Percentiles rank a stretch among this genome's conserved stretches.
phyloP scores from a whole-genome alignment of 148 eudicot species.

The Simmondsia chinensis region DNA sequence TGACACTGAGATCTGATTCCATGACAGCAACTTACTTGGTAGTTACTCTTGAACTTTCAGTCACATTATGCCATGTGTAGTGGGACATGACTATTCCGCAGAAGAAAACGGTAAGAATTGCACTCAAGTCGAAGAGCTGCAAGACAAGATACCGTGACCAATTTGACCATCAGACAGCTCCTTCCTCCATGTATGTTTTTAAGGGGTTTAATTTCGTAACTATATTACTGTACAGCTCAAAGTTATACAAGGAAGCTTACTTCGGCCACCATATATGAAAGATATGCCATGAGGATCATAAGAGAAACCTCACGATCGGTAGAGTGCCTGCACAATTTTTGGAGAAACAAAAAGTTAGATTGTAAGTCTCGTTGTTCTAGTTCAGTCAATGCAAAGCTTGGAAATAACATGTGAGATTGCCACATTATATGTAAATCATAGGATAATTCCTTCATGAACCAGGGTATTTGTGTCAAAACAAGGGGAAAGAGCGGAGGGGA shows the following conservation, averaged over 20 bases:
- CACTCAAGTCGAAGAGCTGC: slow-evolving; percentile 66
- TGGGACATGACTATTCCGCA: slow-evolving; percentile 92
- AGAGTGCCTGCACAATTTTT: slow-evolving; percentile 46
- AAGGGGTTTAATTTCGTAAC: too few species aligned
- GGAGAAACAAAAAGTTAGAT: background rate
- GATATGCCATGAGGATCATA: slow-evolving; percentile 82
- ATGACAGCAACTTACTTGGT: slow-evolving; percentile 42
- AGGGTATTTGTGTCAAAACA: too few species aligned
- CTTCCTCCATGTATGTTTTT: background rate
- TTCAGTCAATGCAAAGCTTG: too few species aligned
- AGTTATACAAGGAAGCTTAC: slow-evolving; percentile 41
- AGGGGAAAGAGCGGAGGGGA: too few species aligned
- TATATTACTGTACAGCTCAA: too few species aligned
- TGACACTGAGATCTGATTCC: too few species aligned
- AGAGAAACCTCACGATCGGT: slow-evolving; percentile 88
- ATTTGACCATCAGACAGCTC: background rate
- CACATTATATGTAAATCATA: too few species aligned
- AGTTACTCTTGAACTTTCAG: slow-evolving; percentile 77
- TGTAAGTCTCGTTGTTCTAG: background rate
- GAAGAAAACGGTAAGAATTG: slow-evolving; percentile 82
- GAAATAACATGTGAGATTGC: too few species aligned
- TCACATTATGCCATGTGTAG: slow-evolving; percentile 88
- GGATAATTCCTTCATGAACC: too few species aligned
- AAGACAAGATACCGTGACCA: slow-evolving; percentile 6
- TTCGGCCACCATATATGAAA: slow-evolving; percentile 75